Percentiles rank a stretch among this genome's conserved stretches.
phyloP scores from a whole-genome alignment of 352 stramenopile genomes.

The Phytopythium helicoides region DNA sequence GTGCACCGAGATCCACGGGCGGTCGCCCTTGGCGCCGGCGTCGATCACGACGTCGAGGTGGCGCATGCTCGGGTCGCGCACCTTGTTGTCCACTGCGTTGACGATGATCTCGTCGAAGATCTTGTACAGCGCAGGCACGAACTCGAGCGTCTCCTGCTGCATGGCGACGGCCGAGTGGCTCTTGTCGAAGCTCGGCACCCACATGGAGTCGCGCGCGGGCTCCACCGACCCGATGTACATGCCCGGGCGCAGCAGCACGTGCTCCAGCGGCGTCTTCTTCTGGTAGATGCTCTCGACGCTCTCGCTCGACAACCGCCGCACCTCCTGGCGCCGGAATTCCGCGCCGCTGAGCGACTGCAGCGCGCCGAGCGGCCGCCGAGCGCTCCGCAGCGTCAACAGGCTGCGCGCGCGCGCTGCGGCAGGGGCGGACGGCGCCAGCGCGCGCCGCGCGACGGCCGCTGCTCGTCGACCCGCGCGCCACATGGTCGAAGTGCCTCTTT shows the following conservation, averaged over 20 bases:
- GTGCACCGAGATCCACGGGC: conserved; percentile 93
- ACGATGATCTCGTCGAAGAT: conserved; percentile 99
- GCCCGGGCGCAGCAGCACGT: conserved; percentile 87
- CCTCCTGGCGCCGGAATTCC: conserved; percentile 31
- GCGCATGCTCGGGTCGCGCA: conserved; percentile 75
- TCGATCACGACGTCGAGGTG: conserved; percentile 76
- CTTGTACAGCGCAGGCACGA: conserved; percentile 94
- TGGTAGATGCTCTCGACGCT: conserved; percentile 86
- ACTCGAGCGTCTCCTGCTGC: conserved; percentile 76
- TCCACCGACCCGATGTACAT: conserved; percentile 93
- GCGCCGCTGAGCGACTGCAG: conserved; percentile 4
- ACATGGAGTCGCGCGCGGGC: conserved; percentile 68
- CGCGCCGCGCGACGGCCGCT: not conserved
- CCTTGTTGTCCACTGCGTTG: conserved; percentile 97
- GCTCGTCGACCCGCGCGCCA: too few relatives aligned
- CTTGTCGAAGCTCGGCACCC: conserved; percentile 54
- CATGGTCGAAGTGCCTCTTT: too few relatives aligned
- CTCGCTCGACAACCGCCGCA: conserved; percentile 8
- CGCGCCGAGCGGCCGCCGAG: too few relatives aligned
- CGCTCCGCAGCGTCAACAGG: too few relatives aligned
- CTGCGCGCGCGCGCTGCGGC: too few relatives aligned
- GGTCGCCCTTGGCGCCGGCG: conserved; percentile 49
- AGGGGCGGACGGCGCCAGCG: conserved; percentile 2
- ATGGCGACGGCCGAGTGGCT: conserved; percentile 35
- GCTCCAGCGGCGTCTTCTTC: conserved; percentile 88